Evolutionary conservation across 2,329 filamentous ascomycete species (phyloP).

Genomic region (Aspergillus sojae): DNA sequence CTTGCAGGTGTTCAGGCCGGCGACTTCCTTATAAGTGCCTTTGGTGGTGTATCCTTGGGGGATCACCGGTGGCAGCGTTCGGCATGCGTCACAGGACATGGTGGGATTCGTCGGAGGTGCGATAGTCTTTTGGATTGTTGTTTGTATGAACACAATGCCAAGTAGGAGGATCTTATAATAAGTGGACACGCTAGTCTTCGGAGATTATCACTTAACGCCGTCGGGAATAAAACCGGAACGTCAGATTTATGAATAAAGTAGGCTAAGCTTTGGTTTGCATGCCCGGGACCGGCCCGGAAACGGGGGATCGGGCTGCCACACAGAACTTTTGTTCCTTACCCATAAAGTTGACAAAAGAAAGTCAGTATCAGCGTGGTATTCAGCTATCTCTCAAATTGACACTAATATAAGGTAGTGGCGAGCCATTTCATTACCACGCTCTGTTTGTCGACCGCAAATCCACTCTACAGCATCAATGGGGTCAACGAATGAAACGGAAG

Average conservation of each 20-base stretch:
- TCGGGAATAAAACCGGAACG: background rate
- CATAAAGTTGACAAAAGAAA: background rate
- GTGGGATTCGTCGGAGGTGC: background rate
- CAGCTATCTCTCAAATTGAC: background rate
- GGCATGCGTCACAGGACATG: constrained; percentile 38
- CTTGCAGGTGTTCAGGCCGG: constrained; percentile 57
- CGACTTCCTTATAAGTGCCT: constrained; percentile 60
- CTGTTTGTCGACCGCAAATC: background rate
- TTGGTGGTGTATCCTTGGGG: constrained; percentile 57
- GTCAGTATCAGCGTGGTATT: background rate
- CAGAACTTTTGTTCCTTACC: background rate
- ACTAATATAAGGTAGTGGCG: background rate
- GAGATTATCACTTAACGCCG: background rate
- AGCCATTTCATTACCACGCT: background rate
- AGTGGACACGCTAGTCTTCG: background rate
- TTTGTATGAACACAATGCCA: background rate
- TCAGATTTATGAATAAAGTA: background rate
- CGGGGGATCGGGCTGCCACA: background rate
- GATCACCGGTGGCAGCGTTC: constrained; percentile 54
- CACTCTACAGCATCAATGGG: background rate
- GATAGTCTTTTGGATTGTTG: background rate
- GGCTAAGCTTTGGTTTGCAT: background rate
- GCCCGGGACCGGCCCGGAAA: constrained; percentile 8
- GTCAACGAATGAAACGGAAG: background rate
- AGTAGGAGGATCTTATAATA: background rate